Base-by-base conservation (phyloP, 1,139 yeast species). In the Candida sojae region DNA sequence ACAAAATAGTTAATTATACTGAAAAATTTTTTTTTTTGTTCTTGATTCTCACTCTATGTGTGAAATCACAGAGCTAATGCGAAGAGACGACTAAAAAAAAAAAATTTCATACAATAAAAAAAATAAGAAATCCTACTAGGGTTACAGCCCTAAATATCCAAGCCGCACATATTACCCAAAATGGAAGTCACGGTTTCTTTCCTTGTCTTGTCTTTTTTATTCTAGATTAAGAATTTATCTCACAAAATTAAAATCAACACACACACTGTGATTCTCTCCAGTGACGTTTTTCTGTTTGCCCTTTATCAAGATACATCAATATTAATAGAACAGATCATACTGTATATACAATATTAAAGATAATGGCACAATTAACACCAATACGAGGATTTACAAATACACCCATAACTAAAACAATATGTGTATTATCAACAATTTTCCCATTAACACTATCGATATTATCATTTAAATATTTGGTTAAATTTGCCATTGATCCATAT, bases 361-460 rank as follows among this genome's bases (percentile, higher is more conserved):
- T 30, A 21, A 67, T 67, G 70, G 54, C 63, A 10, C 72, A 67
- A 54, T 51, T 68, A 44, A 67, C 73, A 3, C 71, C 73, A 3
- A 74, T 86, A 10, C 68, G 79, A 32, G 92, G 92, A 34, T 83
- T 85, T 60, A 66, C 71, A 25, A 71, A 80, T 53, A 77, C 86
- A 9, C 90, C 89, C 0, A 79, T 84, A 9, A 72, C 89, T 6
- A 71, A 74, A 52, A 53, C 70, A 5, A 54, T 80, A 34, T 74
- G 84, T 36, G 61, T 74, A 4, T 40, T 65, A 33, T 55, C 77
- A 2, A 68, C 85, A 1, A 58, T 71, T 0, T 46, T 71, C 7
- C 84, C 93, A 1, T 57, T 87, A 12, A 47, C 70, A 4, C 70
- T 84, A 3, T 80, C 91, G 5, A 67, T 87, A 4, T 61, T 84